Percentiles rank a stretch among this genome's conserved stretches.
phyloP scores from a whole-genome alignment of 2,329 filamentous ascomycete species.

The Alternaria triticimaculans region DNA sequence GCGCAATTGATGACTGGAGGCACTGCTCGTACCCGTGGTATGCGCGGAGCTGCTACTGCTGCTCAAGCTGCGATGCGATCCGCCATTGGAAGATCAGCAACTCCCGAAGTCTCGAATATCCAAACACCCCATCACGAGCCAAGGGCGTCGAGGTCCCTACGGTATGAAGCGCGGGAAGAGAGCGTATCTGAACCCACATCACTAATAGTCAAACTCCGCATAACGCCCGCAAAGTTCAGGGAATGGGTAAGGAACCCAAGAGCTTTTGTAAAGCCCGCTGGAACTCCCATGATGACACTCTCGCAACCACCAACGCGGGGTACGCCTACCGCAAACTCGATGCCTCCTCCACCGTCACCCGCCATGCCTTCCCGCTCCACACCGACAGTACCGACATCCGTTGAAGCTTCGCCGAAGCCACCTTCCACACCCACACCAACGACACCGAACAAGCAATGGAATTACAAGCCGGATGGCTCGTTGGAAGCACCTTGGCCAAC shows the following conservation, averaged over 20 bases:
- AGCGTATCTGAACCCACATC: conserved; percentile 69
- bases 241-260: conserved; percentile 67
- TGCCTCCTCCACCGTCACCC: conserved; percentile 62
- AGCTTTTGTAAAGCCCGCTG: conserved; percentile 51
- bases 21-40: conserved; percentile 83
- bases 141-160: conserved; percentile 66
- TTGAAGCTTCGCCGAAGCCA: conserved; percentile 39
- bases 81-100: conserved; percentile 80
- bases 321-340: conserved; percentile 60
- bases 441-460: conserved; percentile 40
- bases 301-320: conserved; percentile 56
- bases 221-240: conserved; percentile 74
- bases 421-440: conserved; percentile 48
- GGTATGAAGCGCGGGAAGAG: conserved; percentile 76
- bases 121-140: conserved; percentile 68
- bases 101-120: conserved; percentile 74
- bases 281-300: conserved; percentile 55
- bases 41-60: conserved; percentile 85
- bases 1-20: conserved; percentile 70
- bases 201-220: conserved; percentile 75
- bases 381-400: conserved; percentile 26
- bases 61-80: conserved; percentile 86
- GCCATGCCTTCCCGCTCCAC: conserved; percentile 47
- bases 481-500: conserved; percentile 69
- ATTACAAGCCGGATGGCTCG: conserved; percentile 60